Evolutionary conservation across 495 filamentous ascomycete genomes (phyloP).

Genomic region (Amniculicola lignicola): DNA sequence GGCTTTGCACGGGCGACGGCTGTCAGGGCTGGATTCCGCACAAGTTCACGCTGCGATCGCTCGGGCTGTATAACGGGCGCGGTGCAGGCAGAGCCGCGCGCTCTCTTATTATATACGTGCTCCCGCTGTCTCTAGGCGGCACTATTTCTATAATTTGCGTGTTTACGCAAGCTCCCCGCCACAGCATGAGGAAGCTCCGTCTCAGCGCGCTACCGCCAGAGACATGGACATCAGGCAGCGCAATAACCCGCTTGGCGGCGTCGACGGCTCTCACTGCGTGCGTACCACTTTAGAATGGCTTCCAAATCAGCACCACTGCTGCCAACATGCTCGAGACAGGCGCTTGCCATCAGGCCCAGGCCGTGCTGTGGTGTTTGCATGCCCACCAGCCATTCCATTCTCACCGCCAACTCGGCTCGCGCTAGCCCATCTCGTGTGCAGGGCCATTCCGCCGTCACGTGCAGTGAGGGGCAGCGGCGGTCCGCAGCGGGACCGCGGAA

Average conservation of each 20-base stretch:
- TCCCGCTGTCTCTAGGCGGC: slow-evolving; percentile 18
- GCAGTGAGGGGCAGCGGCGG: slow-evolving; percentile 30
- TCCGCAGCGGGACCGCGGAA: neutral
- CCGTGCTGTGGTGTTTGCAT: slow-evolving; percentile 15
- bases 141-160: slow-evolving; percentile 21
- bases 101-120: neutral
- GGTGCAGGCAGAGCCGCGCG: neutral
- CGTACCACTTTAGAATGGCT: too few species aligned
- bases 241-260: slow-evolving; percentile 19
- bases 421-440: slow-evolving; percentile 8
- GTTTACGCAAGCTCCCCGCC: slow-evolving; percentile 35
- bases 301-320: too few species aligned
- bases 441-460: slow-evolving; percentile 26
- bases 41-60: too few species aligned
- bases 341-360: too few species aligned
- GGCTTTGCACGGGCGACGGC: slow-evolving; percentile 15
- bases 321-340: too few species aligned
- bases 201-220: slow-evolving; percentile 8
- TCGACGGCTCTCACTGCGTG: neutral
- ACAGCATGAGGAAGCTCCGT: slow-evolving; percentile 17
- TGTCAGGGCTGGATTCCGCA: neutral
- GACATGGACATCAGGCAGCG: slow-evolving; percentile 26
- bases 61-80: too few species aligned
- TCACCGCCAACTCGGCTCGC: slow-evolving; percentile 31
- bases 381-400: slow-evolving; percentile 29